Evolutionary conservation across 2,329 filamentous ascomycete genomes (phyloP), one percentile per base, ranked within the genome.

Genomic region (Onygena corvina): DNA sequence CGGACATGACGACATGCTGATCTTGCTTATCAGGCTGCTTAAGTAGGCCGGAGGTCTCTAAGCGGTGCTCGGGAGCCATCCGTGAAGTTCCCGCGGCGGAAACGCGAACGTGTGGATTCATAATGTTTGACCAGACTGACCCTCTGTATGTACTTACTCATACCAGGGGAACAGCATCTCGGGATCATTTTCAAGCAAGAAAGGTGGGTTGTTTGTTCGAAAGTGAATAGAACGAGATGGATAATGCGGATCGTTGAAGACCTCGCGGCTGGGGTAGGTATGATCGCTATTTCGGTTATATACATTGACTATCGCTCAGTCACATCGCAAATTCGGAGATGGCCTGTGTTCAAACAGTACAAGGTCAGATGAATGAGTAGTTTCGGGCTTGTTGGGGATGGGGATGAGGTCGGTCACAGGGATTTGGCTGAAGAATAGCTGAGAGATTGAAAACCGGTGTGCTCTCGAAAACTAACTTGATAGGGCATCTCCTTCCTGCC

Each of bases 381-480:
- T 42, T 42, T 42, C 36, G 27, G 36, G 36, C n/a, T n/a, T n/a
- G n/a, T n/a, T n/a, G n/a, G 2, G 27, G 36, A 25, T 23, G 36
- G 36, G 36, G 36, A 23, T 42, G 27, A 20, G 21, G 12, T 27
- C 36, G 36, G 36, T n/a, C 36, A 42, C 36, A 42, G 36, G 36
- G 36, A 27, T 42, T 23, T n/a, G 11, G 16, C 36, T 42, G 25
- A 20, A n/a, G n/a, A 20, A 42, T 42, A 42, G 21, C 27, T 42
- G 12, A n/a, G 4, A 25, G 16, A n/a, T 29, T 27, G 36, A 23
- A 11, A n/a, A 42, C 8, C 36, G 16, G 11, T 42, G 36, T 42
- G 36, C 16, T 42, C 21, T n/a, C 36, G 27, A 42, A 42, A 42
- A 23, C 36, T 25, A 42, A 42, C 12, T 25, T 42, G 36, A 42